A percentile compares a stretch with the other conserved stretches of the same genome.
Evolutionary conservation across 208 protist species (phyloP).

Genomic region (Trypanosoma rangeli): DNA sequence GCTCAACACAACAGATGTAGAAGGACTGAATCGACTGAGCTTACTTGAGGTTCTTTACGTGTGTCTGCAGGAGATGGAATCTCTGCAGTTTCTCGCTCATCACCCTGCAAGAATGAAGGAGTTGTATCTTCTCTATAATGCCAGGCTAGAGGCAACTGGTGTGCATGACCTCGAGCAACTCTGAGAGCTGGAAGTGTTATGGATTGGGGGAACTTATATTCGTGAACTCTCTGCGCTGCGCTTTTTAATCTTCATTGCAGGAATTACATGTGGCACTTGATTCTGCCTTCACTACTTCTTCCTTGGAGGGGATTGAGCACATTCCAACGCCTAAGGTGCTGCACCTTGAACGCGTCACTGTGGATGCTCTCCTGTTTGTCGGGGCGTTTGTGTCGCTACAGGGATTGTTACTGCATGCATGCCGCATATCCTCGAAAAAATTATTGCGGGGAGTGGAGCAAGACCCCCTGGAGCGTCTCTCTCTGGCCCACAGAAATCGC

Average conservation of each 20-base stretch:
- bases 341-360: constrained; percentile 42
- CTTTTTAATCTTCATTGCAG: constrained; percentile 26
- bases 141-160: constrained; percentile 4
- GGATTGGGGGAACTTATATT: constrained; percentile 48
- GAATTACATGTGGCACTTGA: constrained; percentile 63
- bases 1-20: neutral
- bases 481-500: constrained; percentile 50
- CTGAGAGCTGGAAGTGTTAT: constrained; percentile 46
- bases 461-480: constrained; percentile 48
- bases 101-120: constrained; percentile 11
- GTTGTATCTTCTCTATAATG: constrained; percentile 28
- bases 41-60: constrained; percentile 18
- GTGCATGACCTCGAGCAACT: constrained; percentile 10
- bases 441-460: constrained; percentile 42
- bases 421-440: constrained; percentile 33
- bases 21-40: neutral
- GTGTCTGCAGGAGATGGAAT: constrained; percentile 7
- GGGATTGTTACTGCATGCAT: constrained; percentile 55
- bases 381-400: constrained; percentile 34
- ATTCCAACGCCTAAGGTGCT: constrained; percentile 54
- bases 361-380: constrained; percentile 48
- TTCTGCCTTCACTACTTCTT: constrained; percentile 32
- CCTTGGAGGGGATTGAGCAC: constrained; percentile 38
- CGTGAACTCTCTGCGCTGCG: constrained; percentile 17
- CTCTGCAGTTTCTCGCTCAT: neutral